Evolutionary conservation across 129 eudicot species (phyloP), one percentile per base, ranked within the genome.

Genomic region (Tanacetum coccineum): DNA sequence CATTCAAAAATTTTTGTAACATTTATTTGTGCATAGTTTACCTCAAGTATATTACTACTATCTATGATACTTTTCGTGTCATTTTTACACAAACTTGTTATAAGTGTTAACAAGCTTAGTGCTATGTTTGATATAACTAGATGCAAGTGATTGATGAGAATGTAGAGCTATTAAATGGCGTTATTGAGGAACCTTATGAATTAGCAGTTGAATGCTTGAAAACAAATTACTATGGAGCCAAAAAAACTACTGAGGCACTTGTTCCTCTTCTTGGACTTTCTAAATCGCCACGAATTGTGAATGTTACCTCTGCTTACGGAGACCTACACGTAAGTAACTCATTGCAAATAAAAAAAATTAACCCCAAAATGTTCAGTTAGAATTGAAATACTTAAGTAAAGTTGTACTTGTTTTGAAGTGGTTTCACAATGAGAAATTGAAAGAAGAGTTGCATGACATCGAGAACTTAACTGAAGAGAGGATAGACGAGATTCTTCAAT

Each of bases 391-490:
- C 3, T 9, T 3, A 40, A 12, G 3, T 39, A 18, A 13, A 40
- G 18, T 5, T 52, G 39, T 17, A 39, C 21, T 9, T 75, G 39
- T 48, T 48, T 21, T 60, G 40, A 53, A 56, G 74, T 25, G 0
- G 47, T 7, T 64, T 42, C 30, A 65, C 48, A 76, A 76, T 47
- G 82, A 83, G 40, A 67, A 73, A 52, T 71, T 80, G 13, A 79
- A 53, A 59, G 62, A 30, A 28, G 82, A 68, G 45, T 32, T 79
- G 18, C n/a, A 52, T 20, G 62, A 65, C 42, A 53, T 68, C 3
- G 58, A 79, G 15, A 73, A 67, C 50, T 62, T 79, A 45, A 68
- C 82, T 18, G 70, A 76, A 70, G 80, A 76, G 11, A 76, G 67
- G 36, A 44, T 79, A 3, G 78, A 73, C 21, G 80, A 76, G 64